A percentile compares a stretch with the other conserved stretches of the same genome.
Evolutionary conservation across 2,329 filamentous ascomycete genomes (phyloP).

Genomic region (Trichoderma koningii): DNA sequence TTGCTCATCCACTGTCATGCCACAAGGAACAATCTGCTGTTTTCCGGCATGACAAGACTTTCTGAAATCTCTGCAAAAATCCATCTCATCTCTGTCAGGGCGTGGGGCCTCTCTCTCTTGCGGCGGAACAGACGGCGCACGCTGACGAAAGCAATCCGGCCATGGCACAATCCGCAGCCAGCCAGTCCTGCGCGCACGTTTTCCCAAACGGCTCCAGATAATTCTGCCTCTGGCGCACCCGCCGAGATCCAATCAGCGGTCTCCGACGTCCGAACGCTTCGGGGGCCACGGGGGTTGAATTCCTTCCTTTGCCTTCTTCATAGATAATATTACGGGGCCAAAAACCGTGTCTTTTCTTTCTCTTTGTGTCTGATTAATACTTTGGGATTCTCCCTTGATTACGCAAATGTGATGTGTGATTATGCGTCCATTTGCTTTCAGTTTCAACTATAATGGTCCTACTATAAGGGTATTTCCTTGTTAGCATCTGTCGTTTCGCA

Average conservation of each 20-base stretch:
- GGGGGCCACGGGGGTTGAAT: slow-evolving; percentile 11
- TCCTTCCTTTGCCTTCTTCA: too few species aligned
- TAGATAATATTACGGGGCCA: neutral
- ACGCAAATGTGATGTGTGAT: slow-evolving; percentile 29
- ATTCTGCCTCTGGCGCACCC: neutral
- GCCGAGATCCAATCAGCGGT: slow-evolving; percentile 17
- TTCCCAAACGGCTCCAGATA: slow-evolving; percentile 16
- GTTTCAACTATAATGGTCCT: neutral
- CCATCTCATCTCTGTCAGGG: too few species aligned
- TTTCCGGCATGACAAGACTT: too few species aligned
- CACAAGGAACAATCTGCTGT: too few species aligned
- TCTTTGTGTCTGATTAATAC: too few species aligned
- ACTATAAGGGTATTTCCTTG: neutral
- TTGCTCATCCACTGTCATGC: too few species aligned
- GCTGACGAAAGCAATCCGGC: slow-evolving; percentile 10
- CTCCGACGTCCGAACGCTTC: neutral
- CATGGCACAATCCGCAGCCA: slow-evolving; percentile 21
- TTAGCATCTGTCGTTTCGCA: neutral
- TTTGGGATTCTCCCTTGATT: slow-evolving; percentile 3
- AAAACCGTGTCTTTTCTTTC: neutral
- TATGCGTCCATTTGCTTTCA: neutral
- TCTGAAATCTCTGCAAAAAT: too few species aligned
- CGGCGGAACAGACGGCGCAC: slow-evolving; percentile 12
- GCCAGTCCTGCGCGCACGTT: slow-evolving; percentile 28
- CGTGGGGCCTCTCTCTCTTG: neutral